Evolutionary conservation across 345 rosid species (phyloP).

Genomic region (Boechera retrofracta): DNA sequence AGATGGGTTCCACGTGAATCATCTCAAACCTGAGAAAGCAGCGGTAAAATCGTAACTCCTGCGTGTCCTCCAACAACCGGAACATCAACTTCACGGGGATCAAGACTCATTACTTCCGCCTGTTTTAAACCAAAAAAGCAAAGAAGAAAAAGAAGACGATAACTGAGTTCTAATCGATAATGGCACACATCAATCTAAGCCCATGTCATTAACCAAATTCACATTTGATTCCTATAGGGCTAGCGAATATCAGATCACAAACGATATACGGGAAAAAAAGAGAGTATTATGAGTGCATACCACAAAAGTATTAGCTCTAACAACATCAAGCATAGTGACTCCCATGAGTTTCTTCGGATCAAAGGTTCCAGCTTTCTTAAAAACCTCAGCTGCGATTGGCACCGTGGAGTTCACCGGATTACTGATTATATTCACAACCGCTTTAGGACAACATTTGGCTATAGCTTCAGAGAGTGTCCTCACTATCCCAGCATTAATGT

Average conservation of each 20-base stretch:
- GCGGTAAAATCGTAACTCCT: constrained; percentile 77
- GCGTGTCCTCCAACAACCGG: constrained; percentile 93
- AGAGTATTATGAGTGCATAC: constrained; percentile 46
- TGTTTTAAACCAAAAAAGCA: constrained; percentile 34
- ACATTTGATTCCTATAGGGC: background rate
- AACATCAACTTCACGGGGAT: constrained; percentile 75
- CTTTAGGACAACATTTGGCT: constrained; percentile 80
- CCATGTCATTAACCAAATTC: background rate
- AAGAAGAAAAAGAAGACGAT: background rate
- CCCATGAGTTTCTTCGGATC: constrained; percentile 90
- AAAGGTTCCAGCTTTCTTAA: constrained; percentile 86
- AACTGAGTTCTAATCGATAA: background rate
- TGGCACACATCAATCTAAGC: background rate
- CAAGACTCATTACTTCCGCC: constrained; percentile 86
- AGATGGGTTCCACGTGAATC: background rate
- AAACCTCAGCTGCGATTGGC: constrained; percentile 94
- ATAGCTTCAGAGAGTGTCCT: constrained; percentile 88
- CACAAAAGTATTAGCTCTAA: constrained; percentile 98
- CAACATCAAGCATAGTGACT: constrained; percentile 97
- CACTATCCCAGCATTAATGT: constrained; percentile 95
- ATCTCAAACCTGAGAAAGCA: constrained; percentile 73
- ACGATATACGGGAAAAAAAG: too few species aligned
- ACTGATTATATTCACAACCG: constrained; percentile 86
- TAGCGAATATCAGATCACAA: background rate
- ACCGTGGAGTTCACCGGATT: constrained; percentile 97